Evolutionary conservation across 371 early-diverging fungal genomes (phyloP).

Genomic region (Mucor mucedo): DNA sequence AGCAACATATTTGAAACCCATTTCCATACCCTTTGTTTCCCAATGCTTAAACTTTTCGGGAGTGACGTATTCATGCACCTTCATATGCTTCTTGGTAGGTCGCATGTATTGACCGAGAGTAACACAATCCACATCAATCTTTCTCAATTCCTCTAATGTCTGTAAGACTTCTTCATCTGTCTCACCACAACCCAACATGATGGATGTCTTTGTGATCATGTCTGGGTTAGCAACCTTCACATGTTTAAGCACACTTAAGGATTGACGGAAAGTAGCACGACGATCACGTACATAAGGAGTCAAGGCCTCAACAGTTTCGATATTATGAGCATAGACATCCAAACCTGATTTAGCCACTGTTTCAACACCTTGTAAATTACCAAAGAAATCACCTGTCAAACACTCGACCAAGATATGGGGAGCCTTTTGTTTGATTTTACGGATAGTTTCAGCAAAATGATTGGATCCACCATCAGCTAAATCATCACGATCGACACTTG

Average conservation of each 20-base stretch:
- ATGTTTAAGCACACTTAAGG: conserved; percentile 84
- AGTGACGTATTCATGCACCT: conserved; percentile 92
- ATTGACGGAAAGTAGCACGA: conserved; percentile 93
- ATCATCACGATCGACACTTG: conserved; percentile 98
- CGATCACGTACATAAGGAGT: conserved; percentile 94
- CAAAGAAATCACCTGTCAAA: conserved; percentile 95
- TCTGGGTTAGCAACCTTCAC: conserved; percentile 82
- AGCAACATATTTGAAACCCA: conserved; percentile 97
- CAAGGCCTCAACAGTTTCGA: conserved; percentile 95
- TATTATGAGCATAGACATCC: conserved; percentile 98
- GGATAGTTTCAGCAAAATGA: conserved; percentile 94
- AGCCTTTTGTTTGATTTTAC: conserved; percentile 83
- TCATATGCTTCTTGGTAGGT: conserved; percentile 98
- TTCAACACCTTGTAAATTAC: conserved; percentile 77
- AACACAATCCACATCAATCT: conserved; percentile 90
- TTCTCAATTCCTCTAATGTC: conserved; percentile 86
- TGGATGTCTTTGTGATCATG: conserved; percentile 94
- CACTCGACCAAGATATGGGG: conserved; percentile 96
- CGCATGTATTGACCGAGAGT: conserved; percentile 99
- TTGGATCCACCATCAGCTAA: conserved; percentile 90
- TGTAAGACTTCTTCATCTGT: conserved; percentile 91
- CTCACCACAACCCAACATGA: conserved; percentile 98
- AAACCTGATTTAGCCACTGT: conserved; percentile 88
- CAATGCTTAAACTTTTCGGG: conserved; percentile 94
- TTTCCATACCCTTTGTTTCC: conserved; percentile 78